Percentiles rank a stretch among this genome's conserved stretches.
Conservation (phyloP, 371 early-diverging fungal species). For the Dichotomocladium elegans region DNA sequence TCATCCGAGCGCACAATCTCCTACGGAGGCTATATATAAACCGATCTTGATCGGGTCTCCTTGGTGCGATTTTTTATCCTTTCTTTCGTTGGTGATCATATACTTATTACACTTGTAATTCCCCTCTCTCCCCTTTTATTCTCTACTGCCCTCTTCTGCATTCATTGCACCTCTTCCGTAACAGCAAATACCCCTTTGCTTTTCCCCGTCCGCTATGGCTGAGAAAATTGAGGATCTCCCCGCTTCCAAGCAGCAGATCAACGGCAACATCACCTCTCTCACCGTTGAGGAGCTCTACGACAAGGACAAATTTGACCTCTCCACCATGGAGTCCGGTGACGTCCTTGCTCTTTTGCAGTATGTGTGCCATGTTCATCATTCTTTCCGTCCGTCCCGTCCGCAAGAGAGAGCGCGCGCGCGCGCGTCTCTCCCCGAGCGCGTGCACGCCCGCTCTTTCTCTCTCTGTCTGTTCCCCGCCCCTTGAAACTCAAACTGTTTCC, state of each 20-base stretch:
- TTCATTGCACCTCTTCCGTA: background rate
- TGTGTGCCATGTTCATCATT: constrained; percentile 9
- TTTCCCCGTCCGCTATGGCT: constrained; percentile 6
- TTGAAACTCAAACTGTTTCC: no score
- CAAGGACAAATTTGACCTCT: constrained; percentile 77
- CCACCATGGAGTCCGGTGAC: constrained; percentile 73
- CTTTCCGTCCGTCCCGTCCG: constrained; percentile 1
- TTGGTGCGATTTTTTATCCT: background rate
- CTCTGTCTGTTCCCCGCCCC: background rate
- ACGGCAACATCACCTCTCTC: constrained; percentile 25
- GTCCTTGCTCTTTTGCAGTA: constrained; percentile 68
- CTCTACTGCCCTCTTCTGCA: constrained; percentile 5
- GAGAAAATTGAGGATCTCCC: constrained; percentile 11
- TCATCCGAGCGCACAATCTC: constrained; percentile 5
- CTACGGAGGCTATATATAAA: constrained; percentile 9
- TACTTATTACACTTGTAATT: background rate
- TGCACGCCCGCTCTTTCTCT: no score
- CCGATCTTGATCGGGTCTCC: constrained; percentile 2
- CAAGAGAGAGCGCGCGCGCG: background rate
- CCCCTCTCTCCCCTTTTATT: background rate
- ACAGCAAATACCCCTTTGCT: constrained; percentile 1
- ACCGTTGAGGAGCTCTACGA: constrained; percentile 73
- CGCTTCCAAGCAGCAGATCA: constrained; percentile 1
- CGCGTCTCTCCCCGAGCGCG: background rate
- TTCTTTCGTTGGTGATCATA: background rate